Conservation (phyloP, 176 grass and related monocot species). For the Alloteropsis semialata region DNA sequence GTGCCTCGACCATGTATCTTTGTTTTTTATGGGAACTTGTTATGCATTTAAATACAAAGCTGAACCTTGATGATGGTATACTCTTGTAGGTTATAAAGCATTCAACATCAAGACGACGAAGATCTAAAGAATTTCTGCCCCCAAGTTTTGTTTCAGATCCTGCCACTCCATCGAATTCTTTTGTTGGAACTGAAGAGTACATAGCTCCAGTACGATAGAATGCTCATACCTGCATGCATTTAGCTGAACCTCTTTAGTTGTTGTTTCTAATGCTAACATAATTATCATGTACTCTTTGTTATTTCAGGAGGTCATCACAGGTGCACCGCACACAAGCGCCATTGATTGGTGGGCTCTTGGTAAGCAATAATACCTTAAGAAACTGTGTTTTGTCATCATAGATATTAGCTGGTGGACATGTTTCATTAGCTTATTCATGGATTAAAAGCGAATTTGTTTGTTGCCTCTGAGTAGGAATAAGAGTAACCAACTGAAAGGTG, state of each 20-base stretch:
- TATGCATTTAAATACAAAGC: neutral
- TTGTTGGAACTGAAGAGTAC: slow-evolving; percentile 99
- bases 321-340: slow-evolving; percentile 82
- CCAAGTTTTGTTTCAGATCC: slow-evolving; percentile 88
- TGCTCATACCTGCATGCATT: no score
- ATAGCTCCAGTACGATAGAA: slow-evolving; percentile 82
- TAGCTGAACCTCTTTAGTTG: neutral
- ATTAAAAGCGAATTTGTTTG: neutral
- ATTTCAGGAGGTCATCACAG: slow-evolving; percentile 85
- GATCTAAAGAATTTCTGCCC: slow-evolving; percentile 56
- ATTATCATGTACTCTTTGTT: slow-evolving; percentile 7
- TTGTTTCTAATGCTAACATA: neutral
- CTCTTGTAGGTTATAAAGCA: slow-evolving; percentile 82
- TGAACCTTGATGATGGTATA: neutral
- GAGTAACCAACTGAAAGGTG: slow-evolving; percentile 15
- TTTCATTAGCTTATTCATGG: neutral
- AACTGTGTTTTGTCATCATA: neutral
- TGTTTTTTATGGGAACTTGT: neutral
- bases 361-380: slow-evolving; percentile 36
- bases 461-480: neutral
- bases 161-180: slow-evolving; percentile 90
- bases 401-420: neutral
- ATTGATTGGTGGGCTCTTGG: slow-evolving; percentile 99
- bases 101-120: slow-evolving; percentile 61
- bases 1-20: neutral